A percentile compares a stretch with the other conserved stretches of the same genome.
Evolutionary conservation across 805 yeast species (phyloP).

Genomic region (Diddensiella transvaalensis): DNA sequence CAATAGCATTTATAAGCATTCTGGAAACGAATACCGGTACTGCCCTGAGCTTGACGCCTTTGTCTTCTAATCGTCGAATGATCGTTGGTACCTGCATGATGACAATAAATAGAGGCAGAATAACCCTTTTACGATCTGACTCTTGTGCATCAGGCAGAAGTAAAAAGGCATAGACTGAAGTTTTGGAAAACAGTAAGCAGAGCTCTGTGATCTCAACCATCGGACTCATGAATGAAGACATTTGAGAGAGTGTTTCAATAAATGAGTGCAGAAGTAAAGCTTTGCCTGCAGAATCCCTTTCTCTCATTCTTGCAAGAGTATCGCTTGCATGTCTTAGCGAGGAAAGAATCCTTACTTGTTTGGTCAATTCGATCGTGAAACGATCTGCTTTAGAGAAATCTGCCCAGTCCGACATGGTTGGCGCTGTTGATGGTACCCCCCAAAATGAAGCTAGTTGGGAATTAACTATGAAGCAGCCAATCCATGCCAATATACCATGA

Average conservation of each 20-base stretch:
- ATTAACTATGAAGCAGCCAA: conserved; percentile 10
- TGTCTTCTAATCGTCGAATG: neutral
- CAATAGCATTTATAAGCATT: conserved; percentile 4
- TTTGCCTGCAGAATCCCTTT: conserved; percentile 14
- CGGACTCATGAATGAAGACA: conserved; percentile 7
- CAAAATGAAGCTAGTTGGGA: conserved; percentile 7
- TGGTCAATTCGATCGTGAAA: conserved; percentile 6
- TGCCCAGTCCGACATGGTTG: neutral
- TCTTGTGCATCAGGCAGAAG: conserved; percentile 12
- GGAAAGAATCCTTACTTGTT: conserved; percentile 10
- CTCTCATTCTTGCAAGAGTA: conserved; percentile 11
- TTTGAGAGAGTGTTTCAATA: conserved; percentile 10
- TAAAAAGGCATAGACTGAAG: conserved; percentile 15
- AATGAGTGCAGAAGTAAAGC: conserved; percentile 10
- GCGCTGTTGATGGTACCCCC: conserved; percentile 8
- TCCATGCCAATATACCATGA: conserved; percentile 3
- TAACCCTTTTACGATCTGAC: conserved; percentile 9
- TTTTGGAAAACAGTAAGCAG: conserved; percentile 10
- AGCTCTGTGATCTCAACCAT: conserved; percentile 13
- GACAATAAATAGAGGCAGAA: conserved; percentile 11
- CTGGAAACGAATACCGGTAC: conserved; percentile 6
- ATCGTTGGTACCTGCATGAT: conserved; percentile 7
- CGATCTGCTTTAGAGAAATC: neutral
- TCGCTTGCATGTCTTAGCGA: conserved; percentile 6
- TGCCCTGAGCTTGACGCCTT: neutral